Percentiles rank a stretch among this genome's conserved stretches.
Conservation (phyloP, 108 stramenopile genomes). For the Cyclostephanos tholiformis region DNA sequence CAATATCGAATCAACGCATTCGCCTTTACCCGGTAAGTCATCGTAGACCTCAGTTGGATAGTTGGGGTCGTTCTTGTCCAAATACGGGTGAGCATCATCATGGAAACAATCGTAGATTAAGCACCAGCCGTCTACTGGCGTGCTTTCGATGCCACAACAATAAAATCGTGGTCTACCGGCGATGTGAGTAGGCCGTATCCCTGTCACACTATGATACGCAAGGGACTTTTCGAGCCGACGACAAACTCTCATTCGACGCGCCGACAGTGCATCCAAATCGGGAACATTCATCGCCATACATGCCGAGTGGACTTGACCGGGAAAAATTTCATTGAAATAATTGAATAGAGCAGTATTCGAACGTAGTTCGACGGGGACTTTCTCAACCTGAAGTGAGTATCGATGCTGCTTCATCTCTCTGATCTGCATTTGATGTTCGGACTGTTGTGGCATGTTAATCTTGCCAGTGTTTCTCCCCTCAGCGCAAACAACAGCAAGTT, state of each 20-base stretch:
- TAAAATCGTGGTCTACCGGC: constrained; percentile 72
- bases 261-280: constrained; percentile 70
- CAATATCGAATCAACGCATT: constrained; percentile 76
- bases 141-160: constrained; percentile 72
- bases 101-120: constrained; percentile 31
- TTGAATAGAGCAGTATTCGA: constrained; percentile 78
- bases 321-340: constrained; percentile 90
- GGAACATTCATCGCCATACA: constrained; percentile 80
- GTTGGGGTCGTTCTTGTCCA: constrained; percentile 9
- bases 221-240: constrained; percentile 83
- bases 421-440: constrained; percentile 13
- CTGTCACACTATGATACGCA: constrained; percentile 76
- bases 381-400: constrained; percentile 83
- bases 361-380: constrained; percentile 79
- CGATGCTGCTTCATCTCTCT: constrained; percentile 59
- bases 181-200: constrained; percentile 74
- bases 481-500: constrained; percentile 31
- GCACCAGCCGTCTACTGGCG: constrained; percentile 54
- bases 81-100: constrained; percentile 15
- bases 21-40: constrained; percentile 55
- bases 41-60: constrained; percentile 32
- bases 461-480: constrained; percentile 15
- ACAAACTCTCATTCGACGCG: constrained; percentile 61
- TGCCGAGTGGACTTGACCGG: constrained; percentile 77
- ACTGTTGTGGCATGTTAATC: neutral